These are phyloP conservation scores for Skeletonema potamos DNA, from an alignment of 108 stramenopile species.

Conservation along the genomic window DNA sequence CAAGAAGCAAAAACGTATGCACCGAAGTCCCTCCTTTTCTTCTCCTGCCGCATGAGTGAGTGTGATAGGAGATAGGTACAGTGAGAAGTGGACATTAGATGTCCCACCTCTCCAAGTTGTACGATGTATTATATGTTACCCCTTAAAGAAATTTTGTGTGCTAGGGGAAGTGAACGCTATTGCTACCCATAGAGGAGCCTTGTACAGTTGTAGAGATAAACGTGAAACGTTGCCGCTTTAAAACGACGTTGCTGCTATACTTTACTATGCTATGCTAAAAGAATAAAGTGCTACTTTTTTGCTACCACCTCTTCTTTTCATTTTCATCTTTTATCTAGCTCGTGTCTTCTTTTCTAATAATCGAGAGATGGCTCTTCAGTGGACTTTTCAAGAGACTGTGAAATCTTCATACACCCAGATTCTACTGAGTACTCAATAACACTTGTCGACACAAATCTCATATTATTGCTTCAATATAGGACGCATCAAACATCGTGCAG, in stretches of 20 bases:
- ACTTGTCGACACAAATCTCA: not conserved
- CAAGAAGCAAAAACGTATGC: not conserved
- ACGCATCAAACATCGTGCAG: no score
- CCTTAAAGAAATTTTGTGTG: not conserved
- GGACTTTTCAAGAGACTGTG: no score
- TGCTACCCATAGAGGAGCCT: not conserved
- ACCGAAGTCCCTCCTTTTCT: not conserved
- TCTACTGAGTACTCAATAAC: not conserved
- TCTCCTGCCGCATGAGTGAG: not conserved
- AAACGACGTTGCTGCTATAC: not conserved
- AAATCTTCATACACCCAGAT: no score
- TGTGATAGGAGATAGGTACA: not conserved
- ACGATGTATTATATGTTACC: not conserved
- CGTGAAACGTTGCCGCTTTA: not conserved
- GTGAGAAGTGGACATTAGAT: not conserved
- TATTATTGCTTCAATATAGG: no score
- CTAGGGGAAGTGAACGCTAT: not conserved
- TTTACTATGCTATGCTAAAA: not conserved
- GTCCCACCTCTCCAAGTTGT: not conserved
- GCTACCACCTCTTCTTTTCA: no score
- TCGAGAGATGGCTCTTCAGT: no score
- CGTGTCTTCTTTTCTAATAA: no score
- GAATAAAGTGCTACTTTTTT: not conserved
- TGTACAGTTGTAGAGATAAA: not conserved
- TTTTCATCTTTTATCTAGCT: no score